Evolutionary conservation across 1,284 basidiomycete genomes (phyloP), one percentile per base, ranked within the genome.

Genomic region (Microbotryum intermedium): DNA sequence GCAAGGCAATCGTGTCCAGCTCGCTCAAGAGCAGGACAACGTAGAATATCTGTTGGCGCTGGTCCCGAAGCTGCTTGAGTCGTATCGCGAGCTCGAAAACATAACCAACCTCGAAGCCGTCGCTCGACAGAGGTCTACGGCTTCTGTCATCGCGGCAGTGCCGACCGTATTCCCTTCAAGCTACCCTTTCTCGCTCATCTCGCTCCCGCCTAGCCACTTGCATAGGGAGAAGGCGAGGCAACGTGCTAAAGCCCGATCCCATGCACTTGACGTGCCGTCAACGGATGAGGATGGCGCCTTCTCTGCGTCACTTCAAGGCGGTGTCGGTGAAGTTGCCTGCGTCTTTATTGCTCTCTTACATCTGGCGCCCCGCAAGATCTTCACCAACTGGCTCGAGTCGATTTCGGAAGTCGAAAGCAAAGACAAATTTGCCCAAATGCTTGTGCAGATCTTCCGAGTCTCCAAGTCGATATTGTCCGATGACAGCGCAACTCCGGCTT

Each of bases 81-180:
- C 92, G 1, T 95, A 94, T 72, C 80, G 82, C 43, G 93, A 97
- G 73, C 82, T 91, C 46, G 83, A 86, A 68, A 85, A 78, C 65
- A 78, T 83, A 1, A 80, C 79, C 0, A 88, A 85, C 16, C 78
- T 80, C 49, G 81, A 81, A 57, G 82, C 84, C 0, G 81, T 97
- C 48, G 85, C 88, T 69, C 82, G 83, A 42, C 82, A 82, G 48
- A 81, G 82, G 49, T 80, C 84, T 0, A 78, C 81, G 1, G 79
- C 83, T 0, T 83, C 86, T 0, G 77, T 81, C 26, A 83, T 85
- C 51, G 77, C 84, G 29, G 23, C n/a, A 21, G 75, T 84, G 4
- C 91, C 92, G 1, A 84, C 90, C 57, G 86, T 89, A 2, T 97
- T 97, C 76, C 94, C 93, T 0, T 86, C 90, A 61, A 87, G 90